Evolutionary conservation across 768 basidiomycete genomes (phyloP).

Genomic region (Hygrophoropsis aurantiaca): DNA sequence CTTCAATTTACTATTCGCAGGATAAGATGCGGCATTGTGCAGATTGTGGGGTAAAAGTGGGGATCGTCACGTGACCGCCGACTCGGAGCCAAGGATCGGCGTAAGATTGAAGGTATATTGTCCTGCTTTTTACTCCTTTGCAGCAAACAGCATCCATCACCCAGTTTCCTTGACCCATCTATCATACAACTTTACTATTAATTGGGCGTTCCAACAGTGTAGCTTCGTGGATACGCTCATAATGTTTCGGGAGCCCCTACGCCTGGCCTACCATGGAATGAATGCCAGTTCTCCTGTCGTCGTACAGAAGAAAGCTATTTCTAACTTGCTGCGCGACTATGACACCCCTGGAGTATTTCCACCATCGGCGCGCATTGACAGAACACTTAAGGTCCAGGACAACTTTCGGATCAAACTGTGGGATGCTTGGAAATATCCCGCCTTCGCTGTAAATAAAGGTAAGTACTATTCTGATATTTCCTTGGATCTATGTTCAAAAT

Average conservation of each 20-base stretch:
- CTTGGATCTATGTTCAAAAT: neutral
- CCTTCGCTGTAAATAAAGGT: slow-evolving; percentile 72
- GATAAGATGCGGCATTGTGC: no score
- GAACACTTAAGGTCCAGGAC: slow-evolving; percentile 60
- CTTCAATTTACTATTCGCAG: no score
- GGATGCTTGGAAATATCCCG: slow-evolving; percentile 72
- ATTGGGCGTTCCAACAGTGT: no score
- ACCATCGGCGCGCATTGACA: slow-evolving; percentile 71
- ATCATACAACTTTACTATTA: no score
- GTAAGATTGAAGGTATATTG: no score
- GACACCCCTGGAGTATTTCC: slow-evolving; percentile 68
- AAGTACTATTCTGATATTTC: neutral
- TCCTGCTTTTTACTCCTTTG: no score
- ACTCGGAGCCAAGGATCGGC: neutral
- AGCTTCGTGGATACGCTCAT: no score
- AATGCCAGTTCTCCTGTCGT: slow-evolving; percentile 16
- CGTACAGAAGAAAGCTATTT: slow-evolving; percentile 5
- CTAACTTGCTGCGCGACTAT: slow-evolving; percentile 46
- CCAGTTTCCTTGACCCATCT: no score
- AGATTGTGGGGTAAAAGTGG: no score
- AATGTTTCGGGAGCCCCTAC: slow-evolving; percentile 26
- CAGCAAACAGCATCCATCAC: no score
- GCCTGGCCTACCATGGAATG: slow-evolving; percentile 14
- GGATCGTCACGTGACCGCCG: neutral
- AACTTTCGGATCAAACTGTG: slow-evolving; percentile 58